A percentile compares a stretch with the other conserved stretches of the same genome.
phyloP scores from a whole-genome alignment of 2,329 filamentous ascomycete genomes.

The Microdochium bolleyi region DNA sequence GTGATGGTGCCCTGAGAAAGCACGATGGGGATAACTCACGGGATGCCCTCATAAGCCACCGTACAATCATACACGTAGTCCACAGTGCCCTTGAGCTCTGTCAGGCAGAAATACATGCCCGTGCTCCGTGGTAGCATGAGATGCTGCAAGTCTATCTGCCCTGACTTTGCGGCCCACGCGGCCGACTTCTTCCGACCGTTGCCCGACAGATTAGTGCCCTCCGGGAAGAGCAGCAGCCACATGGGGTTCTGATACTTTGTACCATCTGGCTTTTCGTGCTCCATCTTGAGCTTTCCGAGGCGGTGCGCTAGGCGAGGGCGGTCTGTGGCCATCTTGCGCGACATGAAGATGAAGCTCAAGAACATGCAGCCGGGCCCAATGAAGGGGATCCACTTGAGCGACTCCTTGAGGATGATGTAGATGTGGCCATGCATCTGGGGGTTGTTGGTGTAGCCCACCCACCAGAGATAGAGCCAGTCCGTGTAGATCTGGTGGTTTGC shows the following conservation, averaged over 20 bases:
- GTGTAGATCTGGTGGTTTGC: conserved; percentile 91
- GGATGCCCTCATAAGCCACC: conserved; percentile 88
- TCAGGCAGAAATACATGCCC: conserved; percentile 71
- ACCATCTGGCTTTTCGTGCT: conserved; percentile 44
- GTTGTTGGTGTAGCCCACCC: conserved; percentile 74
- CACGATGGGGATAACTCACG: conserved; percentile 49
- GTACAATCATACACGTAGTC: conserved; percentile 91
- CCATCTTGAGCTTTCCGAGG: conserved; percentile 58
- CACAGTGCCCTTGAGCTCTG: conserved; percentile 64
- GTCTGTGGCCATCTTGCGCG: conserved; percentile 80
- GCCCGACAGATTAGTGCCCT: conserved; percentile 73
- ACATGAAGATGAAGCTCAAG: conserved; percentile 86
- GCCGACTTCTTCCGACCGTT: conserved; percentile 65
- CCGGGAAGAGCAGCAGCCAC: conserved; percentile 85
- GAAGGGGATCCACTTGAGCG: conserved; percentile 71
- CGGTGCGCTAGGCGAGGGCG: conserved; percentile 68
- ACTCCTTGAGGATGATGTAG: conserved; percentile 88
- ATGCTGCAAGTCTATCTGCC: conserved; percentile 65
- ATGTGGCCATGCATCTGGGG: conserved; percentile 77
- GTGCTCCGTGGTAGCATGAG: conserved; percentile 72
- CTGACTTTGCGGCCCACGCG: conserved; percentile 69
- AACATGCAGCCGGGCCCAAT: conserved; percentile 78
- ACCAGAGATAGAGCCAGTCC: conserved; percentile 91
- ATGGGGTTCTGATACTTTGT: conserved; percentile 62
- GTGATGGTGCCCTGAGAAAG: not conserved